Percentiles rank a stretch among this genome's conserved stretches.
Evolutionary conservation across 345 rosid species (phyloP).

Genomic region (Tarenaya hassleriana): DNA sequence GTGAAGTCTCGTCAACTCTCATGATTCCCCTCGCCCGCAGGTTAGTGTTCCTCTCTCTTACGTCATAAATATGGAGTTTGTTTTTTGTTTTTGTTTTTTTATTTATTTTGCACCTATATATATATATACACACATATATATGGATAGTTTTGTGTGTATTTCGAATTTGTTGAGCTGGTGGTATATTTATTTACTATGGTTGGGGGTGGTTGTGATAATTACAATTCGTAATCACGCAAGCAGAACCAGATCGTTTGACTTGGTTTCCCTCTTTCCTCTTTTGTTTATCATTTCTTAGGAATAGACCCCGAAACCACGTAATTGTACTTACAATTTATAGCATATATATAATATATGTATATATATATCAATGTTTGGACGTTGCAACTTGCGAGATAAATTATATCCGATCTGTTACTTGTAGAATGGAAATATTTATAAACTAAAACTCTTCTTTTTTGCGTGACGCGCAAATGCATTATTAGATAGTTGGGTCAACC

Average conservation of each 20-base stretch:
- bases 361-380: too few species aligned
- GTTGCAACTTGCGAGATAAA: too few species aligned
- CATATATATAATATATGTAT: too few species aligned
- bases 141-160: background rate
- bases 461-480: too few species aligned
- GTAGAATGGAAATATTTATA: too few species aligned
- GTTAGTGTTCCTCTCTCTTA: constrained; percentile 18
- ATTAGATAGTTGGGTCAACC: too few species aligned
- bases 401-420: too few species aligned
- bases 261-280: constrained; percentile 5
- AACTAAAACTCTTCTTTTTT: too few species aligned
- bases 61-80: constrained; percentile 20
- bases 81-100: constrained; percentile 2
- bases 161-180: constrained; percentile 16
- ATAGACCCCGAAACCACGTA: too few species aligned
- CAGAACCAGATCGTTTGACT: constrained; percentile 12
- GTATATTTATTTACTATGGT: constrained; percentile 26
- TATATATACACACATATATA: background rate
- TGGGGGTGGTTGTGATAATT: constrained; percentile 30
- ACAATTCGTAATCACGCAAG: constrained; percentile 29
- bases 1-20: constrained; percentile 32
- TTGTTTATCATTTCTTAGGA: too few species aligned
- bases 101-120: background rate
- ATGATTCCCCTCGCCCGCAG: constrained; percentile 18
- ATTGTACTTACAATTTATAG: too few species aligned